Evolutionary conservation across 2,329 filamentous ascomycete species (phyloP), one percentile per base, ranked within the genome.

Genomic region (Sclerotinia sclerotiorum): DNA sequence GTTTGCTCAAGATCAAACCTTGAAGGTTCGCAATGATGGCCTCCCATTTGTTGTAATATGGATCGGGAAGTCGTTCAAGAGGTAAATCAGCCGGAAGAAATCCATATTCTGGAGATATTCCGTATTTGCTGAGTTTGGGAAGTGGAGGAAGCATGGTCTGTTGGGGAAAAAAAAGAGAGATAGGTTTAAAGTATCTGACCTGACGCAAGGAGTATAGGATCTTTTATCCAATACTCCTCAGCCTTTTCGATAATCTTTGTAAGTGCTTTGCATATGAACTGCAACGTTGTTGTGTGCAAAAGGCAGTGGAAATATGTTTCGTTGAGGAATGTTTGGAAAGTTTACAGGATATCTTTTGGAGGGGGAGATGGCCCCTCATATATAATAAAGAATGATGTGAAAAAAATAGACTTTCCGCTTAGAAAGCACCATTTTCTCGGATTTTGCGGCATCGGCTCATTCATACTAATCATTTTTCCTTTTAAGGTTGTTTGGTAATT

Each of bases 11-110:
- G 64, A 98, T 88, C 69, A 98, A 83, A 17, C 89, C 88, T 80
- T 97, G 95, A 42, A 99, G 84, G 76, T 97, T 97, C 73, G 89
- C 86, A 46, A 90, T 87, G 62, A 97, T 85, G 57, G 90, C 87
- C 81, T 99, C 95, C 95, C 95, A 99, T 77, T 93, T 92, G 79
- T 91, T 89, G 80, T 98, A 99, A 82, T 97, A 98, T 3, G 90
- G 87, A 77, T 97, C 91, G 13, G 93, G 91, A 19, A 99, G 87
- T 67, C 87, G 83, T 70, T 92, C 88, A 71, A 98, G 83, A 54
- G 95, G 95, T 48, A 91, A 81, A 72, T 92, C 88, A 71, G 91
- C 84, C 2, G 95, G 93, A 66, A 99, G 87, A 81, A 99, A 99
- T 76, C 95, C 95, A 81, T 93, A 88, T 68, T 88, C 83, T 70